Conservation (phyloP, 2,329 filamentous ascomycete species). For the Epichloe festucae region DNA sequence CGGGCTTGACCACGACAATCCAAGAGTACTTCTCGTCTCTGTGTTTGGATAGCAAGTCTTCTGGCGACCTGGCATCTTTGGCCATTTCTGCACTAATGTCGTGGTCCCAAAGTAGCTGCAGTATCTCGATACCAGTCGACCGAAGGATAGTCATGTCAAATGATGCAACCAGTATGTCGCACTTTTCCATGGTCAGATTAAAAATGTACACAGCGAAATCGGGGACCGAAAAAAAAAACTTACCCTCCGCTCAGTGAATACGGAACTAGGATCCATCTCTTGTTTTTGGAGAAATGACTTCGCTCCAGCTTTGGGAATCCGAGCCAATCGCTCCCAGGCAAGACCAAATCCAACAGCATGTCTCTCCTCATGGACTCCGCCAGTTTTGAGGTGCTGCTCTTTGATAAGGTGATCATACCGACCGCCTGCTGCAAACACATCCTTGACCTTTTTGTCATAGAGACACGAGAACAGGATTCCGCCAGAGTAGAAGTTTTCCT, state of each 20-base stretch:
- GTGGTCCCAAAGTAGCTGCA: slow-evolving; percentile 68
- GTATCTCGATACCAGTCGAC: slow-evolving; percentile 61
- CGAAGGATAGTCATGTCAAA: slow-evolving; percentile 69
- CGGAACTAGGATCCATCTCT: slow-evolving; percentile 46
- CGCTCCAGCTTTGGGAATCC: slow-evolving; percentile 42
- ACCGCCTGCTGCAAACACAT: slow-evolving; percentile 87
- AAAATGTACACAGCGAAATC: background rate
- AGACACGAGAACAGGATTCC: slow-evolving; percentile 85
- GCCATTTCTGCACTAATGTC: slow-evolving; percentile 84
- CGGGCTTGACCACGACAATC: slow-evolving; percentile 79
- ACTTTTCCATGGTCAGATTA: slow-evolving; percentile 29
- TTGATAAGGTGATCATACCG: slow-evolving; percentile 84
- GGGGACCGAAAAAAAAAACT: slow-evolving; percentile 15
- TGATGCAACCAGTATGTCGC: slow-evolving; percentile 80
- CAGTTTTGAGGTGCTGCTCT: slow-evolving; percentile 62
- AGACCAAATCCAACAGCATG: slow-evolving; percentile 90
- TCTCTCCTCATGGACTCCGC: slow-evolving; percentile 47
- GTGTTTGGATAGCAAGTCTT: slow-evolving; percentile 67
- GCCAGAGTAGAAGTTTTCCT: slow-evolving; percentile 79
- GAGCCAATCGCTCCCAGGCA: slow-evolving; percentile 71
- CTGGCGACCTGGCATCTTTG: slow-evolving; percentile 61
- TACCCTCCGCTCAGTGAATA: slow-evolving; percentile 52
- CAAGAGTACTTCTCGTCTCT: slow-evolving; percentile 69
- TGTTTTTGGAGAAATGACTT: slow-evolving; percentile 56
- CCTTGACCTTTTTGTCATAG: slow-evolving; percentile 68